Evolutionary conservation across 2,329 filamentous ascomycete species (phyloP), one percentile per base, ranked within the genome.

Genomic region (Lasiodiplodia hormozganensis): DNA sequence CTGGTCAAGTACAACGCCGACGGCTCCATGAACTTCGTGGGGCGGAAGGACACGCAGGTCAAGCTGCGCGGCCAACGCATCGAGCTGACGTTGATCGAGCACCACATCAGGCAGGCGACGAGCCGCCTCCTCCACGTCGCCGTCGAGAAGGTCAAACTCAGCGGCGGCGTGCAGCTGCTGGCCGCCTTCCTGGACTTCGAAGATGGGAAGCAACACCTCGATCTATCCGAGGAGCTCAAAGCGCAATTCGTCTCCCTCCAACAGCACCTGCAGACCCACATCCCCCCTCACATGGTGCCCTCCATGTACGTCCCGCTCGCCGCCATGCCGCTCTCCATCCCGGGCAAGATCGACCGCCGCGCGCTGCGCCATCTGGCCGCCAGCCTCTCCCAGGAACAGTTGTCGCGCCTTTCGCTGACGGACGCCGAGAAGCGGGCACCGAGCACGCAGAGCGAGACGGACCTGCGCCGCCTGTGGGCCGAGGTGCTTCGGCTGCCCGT

Each of bases 21-120:
- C 18, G 77, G 77, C 14, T 74, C 76, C 51, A 74, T 78, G 72
- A 76, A 77, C 70, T 79, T 78, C 69, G 70, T 79, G 16, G 76
- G 77, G 4, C 71, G 77, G 34, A 78, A 78, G 62, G 77, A 79
- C 62, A 76, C 71, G 51, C 76, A 78, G 54, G 76, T 79, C 65
- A 79, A 79, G 71, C 73, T 84, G 49, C 80, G 82, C 38, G 82
- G 82, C 3, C 79, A 82, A 68, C 79, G 82, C 0, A 80, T 84
- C 54, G 82, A 84, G 68, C 72, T 84, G 7, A 82, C 79, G 16
- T 82, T 84, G 69, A 81, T 84, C 57, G 82, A 83, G 68, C 78
- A 82, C 65, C 80, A 82, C 58, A 76, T 82, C 40, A 74, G 77
- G 51, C 38, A 40, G 38, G 38, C 11, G 11, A 40, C 14, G 38